A percentile compares a stretch with the other conserved stretches of the same genome.
Evolutionary conservation across 2,329 filamentous ascomycete genomes (phyloP).

Genomic region (Periconia digitata): DNA sequence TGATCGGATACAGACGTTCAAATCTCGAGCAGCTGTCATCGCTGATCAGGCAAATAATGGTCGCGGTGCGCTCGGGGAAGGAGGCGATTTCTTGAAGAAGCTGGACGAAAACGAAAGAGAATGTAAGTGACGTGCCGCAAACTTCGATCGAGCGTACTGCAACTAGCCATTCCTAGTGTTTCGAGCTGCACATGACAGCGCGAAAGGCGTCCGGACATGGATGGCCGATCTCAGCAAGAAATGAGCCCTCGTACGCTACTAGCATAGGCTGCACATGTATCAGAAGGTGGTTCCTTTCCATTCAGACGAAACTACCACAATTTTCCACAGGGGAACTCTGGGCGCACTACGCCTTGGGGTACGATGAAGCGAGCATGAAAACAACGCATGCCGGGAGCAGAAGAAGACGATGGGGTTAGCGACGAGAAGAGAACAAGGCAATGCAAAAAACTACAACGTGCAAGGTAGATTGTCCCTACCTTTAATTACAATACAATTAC

Average conservation of each 20-base stretch:
- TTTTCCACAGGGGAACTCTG: not conserved
- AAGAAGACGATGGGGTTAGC: not conserved
- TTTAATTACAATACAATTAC: constrained; percentile 29
- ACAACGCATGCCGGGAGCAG: not conserved
- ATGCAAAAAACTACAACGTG: constrained; percentile 5
- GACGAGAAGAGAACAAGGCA: not conserved
- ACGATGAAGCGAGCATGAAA: not conserved
- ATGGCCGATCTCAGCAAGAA: constrained; percentile 45
- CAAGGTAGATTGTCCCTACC: constrained; percentile 24
- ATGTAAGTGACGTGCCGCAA: constrained; percentile 44
- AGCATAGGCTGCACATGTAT: not conserved
- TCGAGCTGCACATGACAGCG: constrained; percentile 51
- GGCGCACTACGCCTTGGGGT: not conserved
- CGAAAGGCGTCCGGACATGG: constrained; percentile 50
- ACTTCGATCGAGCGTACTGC: not conserved
- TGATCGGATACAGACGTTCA: constrained; percentile 64
- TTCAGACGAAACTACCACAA: not conserved
- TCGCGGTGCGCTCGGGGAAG: constrained; percentile 64
- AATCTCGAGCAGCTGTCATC: constrained; percentile 76
- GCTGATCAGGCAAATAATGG: constrained; percentile 88
- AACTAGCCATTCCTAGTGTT: constrained; percentile 44
- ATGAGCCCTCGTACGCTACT: constrained; percentile 15
- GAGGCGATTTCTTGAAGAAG: constrained; percentile 81
- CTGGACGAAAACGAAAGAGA: constrained; percentile 87
- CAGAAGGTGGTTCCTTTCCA: not conserved